Conservation (phyloP, 1,139 yeast genomes). For the Blastobotrys apis region DNA sequence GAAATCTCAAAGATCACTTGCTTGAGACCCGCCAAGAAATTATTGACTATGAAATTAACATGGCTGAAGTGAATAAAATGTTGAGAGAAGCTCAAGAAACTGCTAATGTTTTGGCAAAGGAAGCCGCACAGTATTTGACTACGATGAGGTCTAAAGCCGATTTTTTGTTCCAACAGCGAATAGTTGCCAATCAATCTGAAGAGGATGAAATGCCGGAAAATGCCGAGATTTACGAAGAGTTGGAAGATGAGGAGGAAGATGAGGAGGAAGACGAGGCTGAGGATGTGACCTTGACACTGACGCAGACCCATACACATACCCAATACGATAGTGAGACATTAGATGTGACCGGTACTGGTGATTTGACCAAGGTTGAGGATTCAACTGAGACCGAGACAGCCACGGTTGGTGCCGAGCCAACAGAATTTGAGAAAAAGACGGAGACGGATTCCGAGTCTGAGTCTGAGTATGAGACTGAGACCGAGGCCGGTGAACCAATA, state of each 20-base stretch:
- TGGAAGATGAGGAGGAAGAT: conserved; percentile 6
- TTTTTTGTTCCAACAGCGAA: conserved; percentile 65
- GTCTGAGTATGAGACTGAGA: too few species aligned
- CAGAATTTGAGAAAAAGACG: background rate
- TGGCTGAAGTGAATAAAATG: conserved; percentile 48
- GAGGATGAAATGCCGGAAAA: conserved; percentile 17
- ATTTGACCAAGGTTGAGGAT: too few species aligned
- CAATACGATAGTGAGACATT: background rate
- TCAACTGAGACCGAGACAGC: background rate
- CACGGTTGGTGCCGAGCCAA: background rate
- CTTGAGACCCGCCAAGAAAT: conserved; percentile 55
- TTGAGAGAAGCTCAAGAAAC: conserved; percentile 58
- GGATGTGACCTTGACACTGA: conserved; percentile 7
- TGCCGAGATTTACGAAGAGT: conserved; percentile 2
- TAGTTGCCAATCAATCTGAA: conserved; percentile 17
- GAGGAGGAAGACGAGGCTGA: conserved; percentile 15
- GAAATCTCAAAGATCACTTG: conserved; percentile 52
- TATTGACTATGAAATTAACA: conserved; percentile 46
- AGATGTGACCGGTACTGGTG: too few species aligned
- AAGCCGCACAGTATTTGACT: conserved; percentile 66
- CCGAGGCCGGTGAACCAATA: too few species aligned
- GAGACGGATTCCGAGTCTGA: too few species aligned
- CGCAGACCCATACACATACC: conserved; percentile 4
- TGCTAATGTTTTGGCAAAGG: conserved; percentile 56
- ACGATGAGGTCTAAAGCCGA: conserved; percentile 79